These are phyloP conservation scores for Ajuga chamaepitys DNA, from an alignment of 257 asterid species.

Conservation along the genomic window DNA sequence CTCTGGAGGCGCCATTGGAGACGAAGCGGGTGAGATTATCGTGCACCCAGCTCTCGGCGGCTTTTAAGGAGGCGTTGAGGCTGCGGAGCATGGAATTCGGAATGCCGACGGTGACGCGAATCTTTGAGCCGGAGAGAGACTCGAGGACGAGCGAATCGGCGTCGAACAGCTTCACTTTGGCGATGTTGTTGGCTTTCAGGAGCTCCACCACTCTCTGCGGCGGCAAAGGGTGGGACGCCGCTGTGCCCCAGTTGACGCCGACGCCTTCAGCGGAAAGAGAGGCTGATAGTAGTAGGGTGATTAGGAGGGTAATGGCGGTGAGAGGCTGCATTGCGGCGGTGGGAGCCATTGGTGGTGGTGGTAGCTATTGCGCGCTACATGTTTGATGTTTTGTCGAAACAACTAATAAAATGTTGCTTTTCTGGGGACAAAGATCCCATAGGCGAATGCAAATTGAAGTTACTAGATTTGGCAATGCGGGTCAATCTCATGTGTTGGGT, in stretches of 20 bases:
- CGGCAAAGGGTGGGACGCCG: conserved; percentile 73
- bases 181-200: conserved; percentile 52
- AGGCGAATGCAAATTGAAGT: no score
- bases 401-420: not conserved
- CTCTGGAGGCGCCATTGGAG: conserved; percentile 41
- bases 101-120: conserved; percentile 63
- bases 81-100: conserved; percentile 72
- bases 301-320: not conserved
- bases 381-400: not conserved
- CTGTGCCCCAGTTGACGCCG: conserved; percentile 89
- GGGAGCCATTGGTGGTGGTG: not conserved
- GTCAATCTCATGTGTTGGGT: no score
- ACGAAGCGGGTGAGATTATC: conserved; percentile 77
- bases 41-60: conserved; percentile 86
- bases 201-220: conserved; percentile 72
- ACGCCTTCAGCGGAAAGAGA: conserved; percentile 25
- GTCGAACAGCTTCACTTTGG: conserved; percentile 64
- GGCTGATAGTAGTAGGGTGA: conserved; percentile 1
- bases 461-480: no score
- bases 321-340: conserved; percentile 25
- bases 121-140: conserved; percentile 58
- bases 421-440: not conserved
- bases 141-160: conserved; percentile 54
- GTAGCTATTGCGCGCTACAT: conserved; percentile 20
- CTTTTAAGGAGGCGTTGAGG: conserved; percentile 60